These are phyloP conservation scores for Aureobasidium sp. DNA, from an alignment of 2,329 filamentous ascomycete genomes.

Conservation along the genomic window DNA sequence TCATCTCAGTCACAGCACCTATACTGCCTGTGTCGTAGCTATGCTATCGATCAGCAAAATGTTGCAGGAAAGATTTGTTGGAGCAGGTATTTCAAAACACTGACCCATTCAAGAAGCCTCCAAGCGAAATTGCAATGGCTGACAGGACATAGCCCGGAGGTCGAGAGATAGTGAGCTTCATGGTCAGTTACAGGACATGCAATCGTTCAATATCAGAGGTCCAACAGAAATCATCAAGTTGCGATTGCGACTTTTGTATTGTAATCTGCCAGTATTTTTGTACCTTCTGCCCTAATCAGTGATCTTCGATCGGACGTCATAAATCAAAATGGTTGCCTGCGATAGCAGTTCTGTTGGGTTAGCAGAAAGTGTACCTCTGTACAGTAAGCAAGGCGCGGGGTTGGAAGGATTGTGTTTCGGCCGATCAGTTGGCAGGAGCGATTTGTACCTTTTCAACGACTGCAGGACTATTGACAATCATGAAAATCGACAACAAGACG, in stretches of 20 bases:
- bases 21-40: constrained; percentile 49
- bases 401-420: background rate
- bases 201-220: background rate
- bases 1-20: constrained; percentile 55
- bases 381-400: background rate
- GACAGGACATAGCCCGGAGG: constrained; percentile 20
- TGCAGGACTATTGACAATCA: too few relatives aligned
- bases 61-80: background rate
- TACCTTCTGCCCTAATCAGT: background rate
- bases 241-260: background rate
- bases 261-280: background rate
- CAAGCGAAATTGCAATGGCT: constrained; percentile 18
- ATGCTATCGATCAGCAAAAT: constrained; percentile 1
- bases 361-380: background rate
- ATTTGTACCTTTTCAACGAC: background rate
- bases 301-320: background rate
- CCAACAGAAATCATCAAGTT: background rate
- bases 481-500: background rate
- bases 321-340: background rate
- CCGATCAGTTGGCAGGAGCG: background rate
- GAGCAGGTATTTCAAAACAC: background rate
- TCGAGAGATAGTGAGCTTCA: background rate
- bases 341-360: background rate
- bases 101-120: constrained; percentile 21
- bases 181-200: background rate